Conservation (phyloP, 2,329 filamentous ascomycete species). For the Escovopsis sp. region DNA sequence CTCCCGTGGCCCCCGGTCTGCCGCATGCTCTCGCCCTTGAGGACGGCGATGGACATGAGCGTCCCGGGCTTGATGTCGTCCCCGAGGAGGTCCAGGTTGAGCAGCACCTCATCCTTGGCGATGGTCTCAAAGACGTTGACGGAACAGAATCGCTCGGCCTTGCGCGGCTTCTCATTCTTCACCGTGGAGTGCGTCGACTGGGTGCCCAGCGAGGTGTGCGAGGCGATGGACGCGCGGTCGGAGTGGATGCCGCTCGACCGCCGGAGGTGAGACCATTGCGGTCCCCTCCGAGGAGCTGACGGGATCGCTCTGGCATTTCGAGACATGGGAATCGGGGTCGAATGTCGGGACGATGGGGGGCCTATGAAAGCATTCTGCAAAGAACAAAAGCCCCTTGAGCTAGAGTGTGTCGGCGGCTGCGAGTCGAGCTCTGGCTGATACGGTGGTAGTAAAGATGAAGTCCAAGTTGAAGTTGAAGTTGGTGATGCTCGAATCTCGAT, state of each 20-base stretch:
- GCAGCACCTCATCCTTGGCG: conserved; percentile 61
- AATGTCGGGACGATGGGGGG: not conserved
- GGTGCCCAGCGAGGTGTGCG: conserved; percentile 31
- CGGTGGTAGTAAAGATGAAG: too few species aligned
- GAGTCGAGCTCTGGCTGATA: too few species aligned
- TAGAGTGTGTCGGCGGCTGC: too few species aligned
- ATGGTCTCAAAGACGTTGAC: conserved; percentile 58
- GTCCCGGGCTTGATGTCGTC: conserved; percentile 48
- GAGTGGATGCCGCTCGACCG: conserved; percentile 29
- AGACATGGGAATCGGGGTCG: conserved; percentile 19
- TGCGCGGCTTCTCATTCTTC: conserved; percentile 18
- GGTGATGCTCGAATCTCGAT: too few species aligned
- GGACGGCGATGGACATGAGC: conserved; percentile 56
- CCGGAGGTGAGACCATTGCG: conserved; percentile 38
- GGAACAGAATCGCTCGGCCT: conserved; percentile 33
- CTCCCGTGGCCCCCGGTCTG: conserved; percentile 15
- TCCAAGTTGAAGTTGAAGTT: too few species aligned
- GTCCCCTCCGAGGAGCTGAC: conserved; percentile 29
- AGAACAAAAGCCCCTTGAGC: too few species aligned
- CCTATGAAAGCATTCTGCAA: conserved; percentile 3
- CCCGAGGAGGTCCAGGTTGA: conserved; percentile 60
- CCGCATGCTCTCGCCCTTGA: conserved; percentile 35
- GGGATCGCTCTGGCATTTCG: conserved; percentile 25
- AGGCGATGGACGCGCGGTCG: conserved; percentile 27
- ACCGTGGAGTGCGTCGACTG: conserved; percentile 35